Base-by-base conservation (phyloP, 1,284 basidiomycete genomes). In the Microstroma glucosiphilum region DNA sequence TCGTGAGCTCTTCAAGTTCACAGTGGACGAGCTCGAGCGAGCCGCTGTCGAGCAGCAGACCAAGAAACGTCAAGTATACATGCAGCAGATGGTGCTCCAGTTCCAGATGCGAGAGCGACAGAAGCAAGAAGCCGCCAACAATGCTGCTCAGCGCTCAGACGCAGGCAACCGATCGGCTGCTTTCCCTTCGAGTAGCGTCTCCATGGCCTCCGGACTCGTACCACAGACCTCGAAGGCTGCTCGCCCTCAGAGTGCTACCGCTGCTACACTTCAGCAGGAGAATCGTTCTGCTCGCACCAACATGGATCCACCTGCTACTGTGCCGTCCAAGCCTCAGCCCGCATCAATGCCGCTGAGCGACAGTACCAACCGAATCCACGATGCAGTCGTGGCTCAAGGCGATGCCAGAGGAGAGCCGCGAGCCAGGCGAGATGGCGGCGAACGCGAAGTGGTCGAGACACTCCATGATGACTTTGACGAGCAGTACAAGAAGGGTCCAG, bases 31-130 rank as follows among this genome's bases (percentile, higher is more conserved):
- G 25, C 73, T 79, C 13, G 77, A 79, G 60, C 67, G 69, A 17
- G 77, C 77, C 15, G 77, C 77, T 41, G 68, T 75, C 60, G 77
- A 79, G 65, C 77, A 79, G 67, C 76, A 77, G 68, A 71, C 69
- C 40, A 71, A 76, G 68, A 78, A 78, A 65, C 69, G 77, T 42
- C 75, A 77, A 64, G 66, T 69, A 41, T 78, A 77, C 64, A 67
- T 74, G 23, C 76, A 79, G 61, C 77, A 79, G 70, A 79, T 79
- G 76, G 60, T 72, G 25, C 63, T 72, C 37, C 77, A 78, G 65
- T 71, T 76, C 46, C 71, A 71, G 62, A 62, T 73, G n/a, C 69
- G 71, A 55, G 73, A 78, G 62, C 71, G 75, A 61, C 70, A 76
- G 63, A 61, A 63, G 23, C 64, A 61, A 21, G 64, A 72, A 59